Conservation (phyloP, 371 early-diverging fungal genomes). For the Mortierella sp. region DNA sequence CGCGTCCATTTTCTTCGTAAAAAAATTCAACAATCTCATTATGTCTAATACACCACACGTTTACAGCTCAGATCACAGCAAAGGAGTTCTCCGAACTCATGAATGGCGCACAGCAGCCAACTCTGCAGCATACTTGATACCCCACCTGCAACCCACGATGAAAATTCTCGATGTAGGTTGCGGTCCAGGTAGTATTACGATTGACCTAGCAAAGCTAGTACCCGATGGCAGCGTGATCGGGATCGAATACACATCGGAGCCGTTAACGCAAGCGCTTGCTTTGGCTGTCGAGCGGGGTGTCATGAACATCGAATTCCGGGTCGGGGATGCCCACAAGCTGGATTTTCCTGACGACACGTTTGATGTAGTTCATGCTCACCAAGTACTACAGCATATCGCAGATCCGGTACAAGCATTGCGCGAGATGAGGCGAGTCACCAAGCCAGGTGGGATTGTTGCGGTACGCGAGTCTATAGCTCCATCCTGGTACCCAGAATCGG, state of each 20-base stretch:
- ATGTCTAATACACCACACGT: too few relatives aligned
- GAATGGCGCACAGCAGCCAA: constrained; percentile 24
- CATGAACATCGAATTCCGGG: constrained; percentile 21
- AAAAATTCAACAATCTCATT: too few relatives aligned
- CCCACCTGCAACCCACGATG: constrained; percentile 19
- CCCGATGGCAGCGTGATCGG: constrained; percentile 25
- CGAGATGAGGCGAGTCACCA: constrained; percentile 25
- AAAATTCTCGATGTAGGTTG: constrained; percentile 30
- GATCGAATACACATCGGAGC: constrained; percentile 25
- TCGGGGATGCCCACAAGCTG: constrained; percentile 26
- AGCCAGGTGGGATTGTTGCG: constrained; percentile 25
- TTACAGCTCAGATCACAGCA: constrained; percentile 10
- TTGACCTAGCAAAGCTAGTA: constrained; percentile 24
- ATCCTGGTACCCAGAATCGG: constrained; percentile 25
- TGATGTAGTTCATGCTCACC: constrained; percentile 30
- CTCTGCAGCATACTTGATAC: constrained; percentile 19
- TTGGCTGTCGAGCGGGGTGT: constrained; percentile 21
- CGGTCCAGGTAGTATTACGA: constrained; percentile 31
- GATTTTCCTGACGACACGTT: constrained; percentile 26
- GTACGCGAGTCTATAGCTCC: constrained; percentile 15
- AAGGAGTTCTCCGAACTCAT: constrained; percentile 23
- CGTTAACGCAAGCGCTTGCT: constrained; percentile 13
- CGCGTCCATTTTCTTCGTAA: too few relatives aligned
- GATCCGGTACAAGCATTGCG: constrained; percentile 24
- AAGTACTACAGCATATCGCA: constrained; percentile 30